These are phyloP conservation scores for Isatis tinctoria DNA, from an alignment of 345 rosid genomes.

Conservation along the genomic window DNA sequence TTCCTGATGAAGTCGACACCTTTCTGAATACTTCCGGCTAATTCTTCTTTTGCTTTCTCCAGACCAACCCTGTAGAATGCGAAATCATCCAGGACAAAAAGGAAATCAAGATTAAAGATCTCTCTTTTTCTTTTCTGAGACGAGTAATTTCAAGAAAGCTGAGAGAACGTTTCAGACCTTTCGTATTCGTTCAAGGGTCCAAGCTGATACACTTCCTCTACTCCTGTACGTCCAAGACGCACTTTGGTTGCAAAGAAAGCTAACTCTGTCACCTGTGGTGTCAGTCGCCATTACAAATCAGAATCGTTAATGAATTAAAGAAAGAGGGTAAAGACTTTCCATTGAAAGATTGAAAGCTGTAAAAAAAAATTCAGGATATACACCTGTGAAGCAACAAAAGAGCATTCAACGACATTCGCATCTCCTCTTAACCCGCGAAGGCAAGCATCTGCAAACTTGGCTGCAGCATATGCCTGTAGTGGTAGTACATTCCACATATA, in stretches of 20 bases:
- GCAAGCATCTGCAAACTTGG: constrained; percentile 80
- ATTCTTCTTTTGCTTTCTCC: constrained; percentile 72
- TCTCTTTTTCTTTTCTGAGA: neutral
- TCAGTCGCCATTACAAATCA: neutral
- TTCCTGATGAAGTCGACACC: constrained; percentile 62
- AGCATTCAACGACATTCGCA: constrained; percentile 54
- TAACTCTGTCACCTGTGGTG: constrained; percentile 61
- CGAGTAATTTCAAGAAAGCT: neutral
- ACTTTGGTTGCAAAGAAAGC: constrained; percentile 83
- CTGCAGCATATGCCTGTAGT: constrained; percentile 76
- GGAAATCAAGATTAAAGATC: neutral
- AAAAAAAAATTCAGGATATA: constrained; percentile 10
- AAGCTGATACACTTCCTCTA: constrained; percentile 59
- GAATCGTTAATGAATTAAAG: neutral
- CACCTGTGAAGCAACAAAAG: constrained; percentile 70
- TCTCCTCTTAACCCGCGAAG: constrained; percentile 78
- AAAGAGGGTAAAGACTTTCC: neutral
- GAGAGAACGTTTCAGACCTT: constrained; percentile 36
- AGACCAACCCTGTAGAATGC: constrained; percentile 45
- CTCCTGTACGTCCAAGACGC: constrained; percentile 67
- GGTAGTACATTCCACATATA: neutral
- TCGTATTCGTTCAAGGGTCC: constrained; percentile 73
- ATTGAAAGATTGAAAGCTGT: neutral
- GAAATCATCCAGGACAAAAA: neutral
- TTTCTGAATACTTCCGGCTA: constrained; percentile 70